Base-by-base conservation (phyloP, 805 yeast genomes). In the Lachancea sp. region DNA sequence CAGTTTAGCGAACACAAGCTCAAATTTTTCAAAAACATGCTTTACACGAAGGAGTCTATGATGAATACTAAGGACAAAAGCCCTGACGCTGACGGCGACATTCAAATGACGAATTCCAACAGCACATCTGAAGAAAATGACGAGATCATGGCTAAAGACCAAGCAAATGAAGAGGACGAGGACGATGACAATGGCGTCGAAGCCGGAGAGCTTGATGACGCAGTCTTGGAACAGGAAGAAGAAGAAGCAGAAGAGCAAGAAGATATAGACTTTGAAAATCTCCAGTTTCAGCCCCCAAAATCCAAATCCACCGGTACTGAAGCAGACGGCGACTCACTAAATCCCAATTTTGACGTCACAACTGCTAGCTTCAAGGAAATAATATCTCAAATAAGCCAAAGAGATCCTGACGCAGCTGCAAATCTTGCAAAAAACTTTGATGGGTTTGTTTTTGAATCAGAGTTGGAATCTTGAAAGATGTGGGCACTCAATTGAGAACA, bases 1-100 rank as follows among this genome's bases (percentile, higher is more conserved):
- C 71, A 30, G 53, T 80, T 48, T 73, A 75, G 51, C 56, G 59
- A 39, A 63, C 52, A 37, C 70, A 68, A 56, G 63, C 71, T 56
- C 51, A 50, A 65, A 54, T 53, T 65, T 41, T 46, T 60, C 47
- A 65, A 67, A 11, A 72, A 72, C 45, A 71, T 83, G 49, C 67
- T 65, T 8, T 71, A 62, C 25, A 67, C 67, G 3, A 72, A 62
- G 27, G 71, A 64, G 35, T 69, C 61, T 25, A 66, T 54, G 52
- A 66, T 56, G 16, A 65, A 51, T 3, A 62, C 49, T 3, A 62
- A 50, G 32, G 63, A 48, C 18, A 49, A 50, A 3, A 54, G 52
- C 13, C 52, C 45, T 16, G 64, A 61, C 33, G 62, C 48, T 3
- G 67, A 57, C 6, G 65, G 57, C 10, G 63, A 58, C 42, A 48